phyloP scores from a whole-genome alignment of 1,139 yeast genomes.

The Blastobotrys elegans region DNA sequence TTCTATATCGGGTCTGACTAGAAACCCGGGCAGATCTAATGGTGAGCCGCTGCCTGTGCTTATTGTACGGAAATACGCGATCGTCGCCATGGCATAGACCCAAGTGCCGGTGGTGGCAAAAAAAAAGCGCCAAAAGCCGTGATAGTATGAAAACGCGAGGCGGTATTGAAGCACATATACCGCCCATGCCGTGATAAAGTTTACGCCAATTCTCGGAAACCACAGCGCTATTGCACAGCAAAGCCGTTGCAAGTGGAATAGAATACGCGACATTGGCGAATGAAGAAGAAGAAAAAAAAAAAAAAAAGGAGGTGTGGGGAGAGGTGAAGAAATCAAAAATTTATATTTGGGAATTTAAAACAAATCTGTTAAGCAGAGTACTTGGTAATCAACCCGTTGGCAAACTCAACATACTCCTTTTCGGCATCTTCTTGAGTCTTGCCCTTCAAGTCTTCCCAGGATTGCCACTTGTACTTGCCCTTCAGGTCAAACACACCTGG shows the following conservation, averaged over 20 bases:
- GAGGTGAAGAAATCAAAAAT: not conserved
- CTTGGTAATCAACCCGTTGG: slow-evolving; percentile 17
- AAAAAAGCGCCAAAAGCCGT: slow-evolving; percentile 24
- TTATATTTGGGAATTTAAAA: not conserved
- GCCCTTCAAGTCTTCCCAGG: slow-evolving; percentile 90
- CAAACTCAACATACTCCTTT: slow-evolving; percentile 46
- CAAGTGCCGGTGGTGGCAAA: slow-evolving; percentile 25
- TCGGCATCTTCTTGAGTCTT: slow-evolving; percentile 88
- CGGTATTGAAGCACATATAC: slow-evolving; percentile 40
- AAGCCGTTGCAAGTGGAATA: slow-evolving; percentile 25
- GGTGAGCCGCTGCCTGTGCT: slow-evolving; percentile 50
- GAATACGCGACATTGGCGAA: slow-evolving; percentile 7
- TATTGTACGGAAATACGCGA: slow-evolving; percentile 54
- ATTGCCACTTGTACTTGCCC: slow-evolving; percentile 96
- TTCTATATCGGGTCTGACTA: slow-evolving; percentile 22
- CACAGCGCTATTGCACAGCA: slow-evolving; percentile 49
- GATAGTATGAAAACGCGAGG: slow-evolving; percentile 27
- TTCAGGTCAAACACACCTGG: slow-evolving; percentile 84
- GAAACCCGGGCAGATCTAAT: slow-evolving; percentile 33
- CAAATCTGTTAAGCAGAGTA: not conserved
- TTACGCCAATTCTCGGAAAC: slow-evolving; percentile 58
- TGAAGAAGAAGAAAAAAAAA: not conserved
- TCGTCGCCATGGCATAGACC: slow-evolving; percentile 27
- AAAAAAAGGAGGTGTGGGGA: not conserved
- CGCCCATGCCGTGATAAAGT: slow-evolving; percentile 54